phyloP scores from a whole-genome alignment of 805 yeast genomes.

The Cyberlindnera americana region DNA sequence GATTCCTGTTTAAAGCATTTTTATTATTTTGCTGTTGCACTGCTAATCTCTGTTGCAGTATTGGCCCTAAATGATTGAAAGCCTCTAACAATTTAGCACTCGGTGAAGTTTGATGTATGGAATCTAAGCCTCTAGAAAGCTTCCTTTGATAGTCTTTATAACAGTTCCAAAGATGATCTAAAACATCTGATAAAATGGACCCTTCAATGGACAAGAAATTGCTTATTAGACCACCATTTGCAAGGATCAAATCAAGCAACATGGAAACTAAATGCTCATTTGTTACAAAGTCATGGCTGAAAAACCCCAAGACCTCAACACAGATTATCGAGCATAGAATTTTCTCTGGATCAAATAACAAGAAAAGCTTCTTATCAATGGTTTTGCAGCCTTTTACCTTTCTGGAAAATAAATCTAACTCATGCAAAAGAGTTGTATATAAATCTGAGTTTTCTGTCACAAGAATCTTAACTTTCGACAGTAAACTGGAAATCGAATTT shows the following conservation, averaged over 20 bases:
- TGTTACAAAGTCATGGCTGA: slow-evolving; percentile 1
- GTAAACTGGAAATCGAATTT: no score
- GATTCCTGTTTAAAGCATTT: neutral
- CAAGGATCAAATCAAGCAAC: slow-evolving; percentile 5
- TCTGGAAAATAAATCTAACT: no score
- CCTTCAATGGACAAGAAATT: slow-evolving; percentile 1
- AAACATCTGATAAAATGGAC: neutral
- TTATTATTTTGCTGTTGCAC: neutral
- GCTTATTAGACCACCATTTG: slow-evolving; percentile 7
- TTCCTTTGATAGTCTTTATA: slow-evolving; percentile 3
- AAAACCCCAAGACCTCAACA: slow-evolving; percentile 9
- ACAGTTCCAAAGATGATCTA: slow-evolving; percentile 11
- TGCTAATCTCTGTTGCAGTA: neutral
- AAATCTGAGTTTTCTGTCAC: no score
- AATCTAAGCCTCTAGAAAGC: neutral
- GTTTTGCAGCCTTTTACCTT: neutral
- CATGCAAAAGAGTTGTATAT: no score
- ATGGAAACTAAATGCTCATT: slow-evolving; percentile 5
- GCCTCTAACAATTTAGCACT: neutral
- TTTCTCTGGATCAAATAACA: slow-evolving; percentile 2
- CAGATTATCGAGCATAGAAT: slow-evolving; percentile 4
- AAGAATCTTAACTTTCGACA: neutral
- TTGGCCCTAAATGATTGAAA: slow-evolving; percentile 3
- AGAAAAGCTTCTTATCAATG: neutral
- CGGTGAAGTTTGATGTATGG: slow-evolving; percentile 3